These are phyloP conservation scores for Suillus subaureus DNA, from an alignment of 768 basidiomycete species.

Conservation along the genomic window DNA sequence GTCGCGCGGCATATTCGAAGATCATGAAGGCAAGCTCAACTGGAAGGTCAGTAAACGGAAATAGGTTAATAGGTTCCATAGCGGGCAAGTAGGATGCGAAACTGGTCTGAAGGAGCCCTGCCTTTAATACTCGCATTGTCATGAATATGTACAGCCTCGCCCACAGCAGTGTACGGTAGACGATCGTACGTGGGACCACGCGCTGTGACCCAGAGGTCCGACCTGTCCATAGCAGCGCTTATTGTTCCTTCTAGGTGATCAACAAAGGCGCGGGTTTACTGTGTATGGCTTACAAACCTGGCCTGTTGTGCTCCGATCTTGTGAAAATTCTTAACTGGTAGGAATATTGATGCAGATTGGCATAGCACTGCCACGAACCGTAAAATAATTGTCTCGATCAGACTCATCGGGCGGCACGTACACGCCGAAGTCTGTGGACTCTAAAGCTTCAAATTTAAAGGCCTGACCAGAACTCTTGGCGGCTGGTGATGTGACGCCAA, in stretches of 20 bases:
- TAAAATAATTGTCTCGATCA: background rate
- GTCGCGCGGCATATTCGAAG: conserved; percentile 32
- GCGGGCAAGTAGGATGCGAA: background rate
- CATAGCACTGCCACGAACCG: background rate
- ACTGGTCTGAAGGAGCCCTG: background rate
- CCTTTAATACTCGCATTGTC: background rate
- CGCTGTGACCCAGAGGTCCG: background rate
- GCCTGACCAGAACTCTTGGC: background rate
- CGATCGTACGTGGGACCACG: conserved; percentile 11
- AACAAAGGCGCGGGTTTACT: background rate
- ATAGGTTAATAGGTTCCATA: conserved; percentile 3
- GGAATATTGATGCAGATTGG: too few species aligned
- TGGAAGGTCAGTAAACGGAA: conserved; percentile 31
- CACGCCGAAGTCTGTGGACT: background rate
- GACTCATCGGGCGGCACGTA: background rate
- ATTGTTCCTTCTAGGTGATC: background rate
- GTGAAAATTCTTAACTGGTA: background rate
- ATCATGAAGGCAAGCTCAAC: conserved; percentile 40
- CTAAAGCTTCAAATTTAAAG: background rate
- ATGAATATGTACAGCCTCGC: background rate
- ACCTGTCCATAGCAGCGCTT: background rate
- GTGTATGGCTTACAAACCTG: background rate
- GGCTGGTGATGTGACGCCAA: background rate
- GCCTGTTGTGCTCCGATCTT: background rate
- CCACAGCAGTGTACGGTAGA: background rate